Evolutionary conservation across 1,284 basidiomycete species (phyloP), one percentile per base, ranked within the genome.

Genomic region (Heterobasidion annosum): DNA sequence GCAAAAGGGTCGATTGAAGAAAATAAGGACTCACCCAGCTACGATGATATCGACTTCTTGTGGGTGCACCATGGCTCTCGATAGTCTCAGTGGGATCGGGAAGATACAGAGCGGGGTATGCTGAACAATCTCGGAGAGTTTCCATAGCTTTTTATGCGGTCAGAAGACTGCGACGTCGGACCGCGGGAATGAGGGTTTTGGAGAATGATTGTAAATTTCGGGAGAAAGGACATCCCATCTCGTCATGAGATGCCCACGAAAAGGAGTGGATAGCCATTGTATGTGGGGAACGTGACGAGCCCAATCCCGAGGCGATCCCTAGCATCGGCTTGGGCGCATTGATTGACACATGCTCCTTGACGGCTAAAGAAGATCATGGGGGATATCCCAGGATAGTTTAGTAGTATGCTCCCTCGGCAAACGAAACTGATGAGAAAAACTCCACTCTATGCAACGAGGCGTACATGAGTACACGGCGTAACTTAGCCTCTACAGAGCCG

Each of bases 41-140:
- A 88, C 81, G 61, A 88, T 85, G 58, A 88, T 72, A 70, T 86
- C 85, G 67, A 88, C 85, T 76, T 86, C 84, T 64, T 85, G 75
- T 56, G 82, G 82, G 63, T 83, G 82, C 57, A 69, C 72, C 70
- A 73, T 76, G 59, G 25, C 25, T 25, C 25, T 25, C 25, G 25
- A 25, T 25, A 25, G 25, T 25, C 25, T 25, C 25, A 25, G 25
- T 25, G 25, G 25, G 25, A 25, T 25, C 4, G 25, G 25, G 25
- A 25, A 4, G 3, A 25, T 25, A 4, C 25, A 51, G 34, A 32
- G 37, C 33, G 50, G 37, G 8, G 35, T 16, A 33, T 51, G 13
- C 19, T 37, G 13, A 18, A 32, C 18, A 18, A 18, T 32, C 25
- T 32, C 5, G 16, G 16, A 43, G 13, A 32, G 10, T 47, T 32